These are phyloP conservation scores for Leccinum ochraceum DNA, from an alignment of 768 basidiomycete species.

Conservation along the genomic window DNA sequence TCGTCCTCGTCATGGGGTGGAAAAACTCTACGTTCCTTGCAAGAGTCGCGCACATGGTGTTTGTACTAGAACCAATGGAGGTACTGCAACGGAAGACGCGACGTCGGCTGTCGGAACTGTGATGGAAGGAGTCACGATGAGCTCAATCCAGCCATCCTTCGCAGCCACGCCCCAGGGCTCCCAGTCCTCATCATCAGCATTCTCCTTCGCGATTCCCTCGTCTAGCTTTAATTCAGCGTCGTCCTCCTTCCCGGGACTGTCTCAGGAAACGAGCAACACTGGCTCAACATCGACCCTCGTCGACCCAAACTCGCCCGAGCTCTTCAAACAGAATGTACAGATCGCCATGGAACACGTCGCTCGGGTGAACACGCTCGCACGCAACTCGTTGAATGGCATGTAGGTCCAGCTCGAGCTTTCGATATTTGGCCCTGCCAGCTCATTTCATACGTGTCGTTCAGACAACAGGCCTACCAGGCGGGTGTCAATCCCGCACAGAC, in stretches of 20 bases:
- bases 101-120: slow-evolving; percentile 32
- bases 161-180: slow-evolving; percentile 8
- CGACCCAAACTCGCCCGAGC: slow-evolving; percentile 60
- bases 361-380: slow-evolving; percentile 47
- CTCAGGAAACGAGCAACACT: slow-evolving; percentile 26
- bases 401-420: neutral
- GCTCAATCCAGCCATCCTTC: slow-evolving; percentile 16
- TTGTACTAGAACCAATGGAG: slow-evolving; percentile 30
- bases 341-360: slow-evolving; percentile 49
- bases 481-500: slow-evolving; percentile 54
- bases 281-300: slow-evolving; percentile 17
- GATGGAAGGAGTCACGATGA: slow-evolving; percentile 8
- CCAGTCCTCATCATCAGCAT: slow-evolving; percentile 18
- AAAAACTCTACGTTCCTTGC: neutral
- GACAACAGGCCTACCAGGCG: slow-evolving; percentile 62
- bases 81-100: slow-evolving; percentile 27
- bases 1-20: neutral
- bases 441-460: slow-evolving; percentile 32
- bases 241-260: slow-evolving; percentile 23
- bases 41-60: too few species aligned
- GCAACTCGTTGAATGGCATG: slow-evolving; percentile 45
- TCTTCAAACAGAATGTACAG: slow-evolving; percentile 62
- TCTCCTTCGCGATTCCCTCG: slow-evolving; percentile 23
- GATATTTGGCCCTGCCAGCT: neutral
- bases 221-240: slow-evolving; percentile 7